A percentile compares a stretch with the other conserved stretches of the same genome.
These are phyloP conservation scores for Auxenochlorella protothecoides DNA, from an alignment of 139 green algal genomes.

Conservation along the genomic window DNA sequence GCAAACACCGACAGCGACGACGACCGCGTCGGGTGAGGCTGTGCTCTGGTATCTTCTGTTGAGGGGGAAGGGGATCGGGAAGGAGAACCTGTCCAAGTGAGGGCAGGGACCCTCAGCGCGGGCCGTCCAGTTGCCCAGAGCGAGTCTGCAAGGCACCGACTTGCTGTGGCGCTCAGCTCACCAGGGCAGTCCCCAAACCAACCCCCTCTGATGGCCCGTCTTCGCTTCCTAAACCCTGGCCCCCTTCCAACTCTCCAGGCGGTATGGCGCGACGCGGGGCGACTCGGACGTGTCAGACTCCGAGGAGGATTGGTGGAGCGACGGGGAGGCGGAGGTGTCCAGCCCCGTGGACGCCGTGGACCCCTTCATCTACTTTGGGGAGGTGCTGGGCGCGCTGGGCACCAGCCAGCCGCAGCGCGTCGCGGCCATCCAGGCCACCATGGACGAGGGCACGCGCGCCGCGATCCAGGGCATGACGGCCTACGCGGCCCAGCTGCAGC, in stretches of 20 bases:
- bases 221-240: no score
- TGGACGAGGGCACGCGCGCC: conserved; percentile 17
- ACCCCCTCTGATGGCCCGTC: no score
- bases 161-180: neutral
- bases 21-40: no score
- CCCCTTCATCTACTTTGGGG: conserved; percentile 50
- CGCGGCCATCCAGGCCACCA: conserved; percentile 9
- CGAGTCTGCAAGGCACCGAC: no score
- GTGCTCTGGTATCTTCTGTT: no score
- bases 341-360: conserved; percentile 59
- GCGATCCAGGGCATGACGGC: conserved; percentile 28
- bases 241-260: no score
- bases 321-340: conserved; percentile 30
- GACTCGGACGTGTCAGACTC: neutral
- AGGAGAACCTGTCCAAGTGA: no score
- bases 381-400: conserved; percentile 51
- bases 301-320: conserved; percentile 30
- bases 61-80: no score
- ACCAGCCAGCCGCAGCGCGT: conserved; percentile 25
- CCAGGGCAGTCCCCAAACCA: neutral
- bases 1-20: conserved; percentile 2
- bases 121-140: no score
- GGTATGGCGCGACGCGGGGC: no score
- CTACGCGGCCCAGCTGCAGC: conserved; percentile 4
- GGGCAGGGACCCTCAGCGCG: no score